Percentiles rank a stretch among this genome's conserved stretches.
Evolutionary conservation across 495 filamentous ascomycete species (phyloP).

Genomic region (Lophiostoma macrostomum): DNA sequence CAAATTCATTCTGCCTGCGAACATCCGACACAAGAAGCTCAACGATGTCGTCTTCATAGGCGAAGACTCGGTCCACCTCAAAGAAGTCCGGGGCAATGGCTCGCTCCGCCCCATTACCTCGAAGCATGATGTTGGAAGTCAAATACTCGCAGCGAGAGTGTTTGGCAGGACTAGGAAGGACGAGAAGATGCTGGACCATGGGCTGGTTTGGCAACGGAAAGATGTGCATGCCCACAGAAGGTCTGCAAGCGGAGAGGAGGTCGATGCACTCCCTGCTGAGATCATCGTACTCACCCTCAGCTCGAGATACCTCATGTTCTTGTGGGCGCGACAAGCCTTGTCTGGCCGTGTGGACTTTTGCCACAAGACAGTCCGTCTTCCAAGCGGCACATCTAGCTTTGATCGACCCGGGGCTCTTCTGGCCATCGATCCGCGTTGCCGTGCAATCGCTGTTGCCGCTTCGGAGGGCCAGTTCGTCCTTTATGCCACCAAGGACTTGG

Average conservation of each 20-base stretch:
- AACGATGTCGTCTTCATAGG: slow-evolving; percentile 93
- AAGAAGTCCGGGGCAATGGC: slow-evolving; percentile 59
- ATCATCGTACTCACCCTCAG: slow-evolving; percentile 70
- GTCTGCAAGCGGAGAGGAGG: not conserved
- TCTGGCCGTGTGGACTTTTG: slow-evolving; percentile 49
- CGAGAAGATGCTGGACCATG: slow-evolving; percentile 13
- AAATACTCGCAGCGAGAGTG: slow-evolving; percentile 63
- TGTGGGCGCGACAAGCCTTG: slow-evolving; percentile 53
- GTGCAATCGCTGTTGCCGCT: slow-evolving; percentile 64
- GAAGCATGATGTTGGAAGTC: slow-evolving; percentile 71
- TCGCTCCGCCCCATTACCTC: slow-evolving; percentile 66
- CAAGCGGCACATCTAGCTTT: slow-evolving; percentile 52
- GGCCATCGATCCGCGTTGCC: slow-evolving; percentile 74
- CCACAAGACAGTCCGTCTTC: slow-evolving; percentile 56
- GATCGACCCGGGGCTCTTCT: slow-evolving; percentile 71
- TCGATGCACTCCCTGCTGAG: slow-evolving; percentile 61
- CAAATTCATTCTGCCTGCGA: slow-evolving; percentile 76
- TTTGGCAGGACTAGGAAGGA: slow-evolving; percentile 44
- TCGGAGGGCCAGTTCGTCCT: slow-evolving; percentile 57
- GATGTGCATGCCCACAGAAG: slow-evolving; percentile 1
- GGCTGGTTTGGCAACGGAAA: not conserved
- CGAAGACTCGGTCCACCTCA: slow-evolving; percentile 67
- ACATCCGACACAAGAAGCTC: slow-evolving; percentile 61
- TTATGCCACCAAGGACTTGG: slow-evolving; percentile 56
- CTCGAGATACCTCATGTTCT: slow-evolving; percentile 24